Conservation (phyloP, 2,329 filamentous ascomycete genomes). For the Massarina eburnea region DNA sequence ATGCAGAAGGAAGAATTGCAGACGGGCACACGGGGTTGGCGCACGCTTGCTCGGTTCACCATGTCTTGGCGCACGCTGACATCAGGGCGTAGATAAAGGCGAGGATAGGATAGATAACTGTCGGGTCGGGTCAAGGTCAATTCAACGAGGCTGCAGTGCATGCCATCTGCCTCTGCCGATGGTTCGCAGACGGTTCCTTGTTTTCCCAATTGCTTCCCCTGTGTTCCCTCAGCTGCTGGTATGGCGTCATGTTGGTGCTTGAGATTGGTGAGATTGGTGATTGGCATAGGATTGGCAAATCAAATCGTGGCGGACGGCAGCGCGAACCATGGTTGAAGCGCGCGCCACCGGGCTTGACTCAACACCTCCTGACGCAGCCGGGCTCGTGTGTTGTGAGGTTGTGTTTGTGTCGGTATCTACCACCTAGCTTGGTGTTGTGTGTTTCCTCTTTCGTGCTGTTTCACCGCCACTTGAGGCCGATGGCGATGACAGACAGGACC, state of each 20-base stretch:
- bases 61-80: background rate
- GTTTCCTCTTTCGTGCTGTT: background rate
- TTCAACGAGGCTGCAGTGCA: no score
- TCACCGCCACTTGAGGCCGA: constrained; percentile 6
- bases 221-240: background rate
- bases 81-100: no score
- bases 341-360: no score
- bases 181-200: no score
- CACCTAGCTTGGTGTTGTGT: no score
- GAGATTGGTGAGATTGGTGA: background rate
- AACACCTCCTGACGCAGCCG: no score
- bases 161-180: no score
- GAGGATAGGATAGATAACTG: no score
- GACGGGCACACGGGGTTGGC: background rate
- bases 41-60: background rate
- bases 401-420: background rate
- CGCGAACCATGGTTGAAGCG: no score
- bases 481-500: background rate
- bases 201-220: background rate
- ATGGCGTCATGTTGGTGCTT: background rate
- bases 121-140: no score
- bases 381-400: no score
- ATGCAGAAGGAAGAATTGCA: background rate
- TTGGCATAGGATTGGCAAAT: background rate
- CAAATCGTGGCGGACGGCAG: no score